Evolutionary conservation across 495 filamentous ascomycete species (phyloP).

Genomic region (Xylaria telfairii): DNA sequence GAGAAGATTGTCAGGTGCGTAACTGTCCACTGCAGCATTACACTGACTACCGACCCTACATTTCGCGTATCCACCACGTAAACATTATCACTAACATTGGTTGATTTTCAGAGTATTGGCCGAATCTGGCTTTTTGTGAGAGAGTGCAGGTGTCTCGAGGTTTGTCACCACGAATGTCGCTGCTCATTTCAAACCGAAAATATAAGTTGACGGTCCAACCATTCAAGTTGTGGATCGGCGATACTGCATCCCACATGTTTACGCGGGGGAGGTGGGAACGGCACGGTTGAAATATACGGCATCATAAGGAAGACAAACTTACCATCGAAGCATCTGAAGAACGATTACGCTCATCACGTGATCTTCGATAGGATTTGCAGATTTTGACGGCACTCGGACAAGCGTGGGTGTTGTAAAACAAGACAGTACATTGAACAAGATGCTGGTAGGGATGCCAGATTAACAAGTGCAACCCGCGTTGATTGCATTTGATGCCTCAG

Average conservation of each 20-base stretch:
- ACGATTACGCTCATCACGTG: background rate
- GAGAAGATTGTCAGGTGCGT: conserved; percentile 73
- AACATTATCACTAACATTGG: background rate
- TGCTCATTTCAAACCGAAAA: background rate
- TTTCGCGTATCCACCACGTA: background rate
- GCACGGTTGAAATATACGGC: background rate
- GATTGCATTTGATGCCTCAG: background rate
- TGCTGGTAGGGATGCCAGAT: background rate
- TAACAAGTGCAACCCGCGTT: background rate
- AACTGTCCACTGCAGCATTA: background rate
- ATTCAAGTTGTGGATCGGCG: background rate
- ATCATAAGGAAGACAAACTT: conserved; percentile 1
- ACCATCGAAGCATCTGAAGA: background rate
- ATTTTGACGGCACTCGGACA: background rate
- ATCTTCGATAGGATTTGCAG: background rate
- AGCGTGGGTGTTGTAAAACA: background rate
- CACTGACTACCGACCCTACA: background rate
- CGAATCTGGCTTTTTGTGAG: conserved; percentile 54
- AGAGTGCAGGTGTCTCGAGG: background rate
- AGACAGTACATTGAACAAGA: background rate
- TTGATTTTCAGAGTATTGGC: conserved; percentile 46
- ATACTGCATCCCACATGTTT: background rate
- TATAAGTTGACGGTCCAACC: background rate
- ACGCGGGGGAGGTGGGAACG: background rate
- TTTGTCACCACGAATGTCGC: background rate